phyloP scores from a whole-genome alignment of 140 eudicot species.

The Eryngium alpinum region DNA sequence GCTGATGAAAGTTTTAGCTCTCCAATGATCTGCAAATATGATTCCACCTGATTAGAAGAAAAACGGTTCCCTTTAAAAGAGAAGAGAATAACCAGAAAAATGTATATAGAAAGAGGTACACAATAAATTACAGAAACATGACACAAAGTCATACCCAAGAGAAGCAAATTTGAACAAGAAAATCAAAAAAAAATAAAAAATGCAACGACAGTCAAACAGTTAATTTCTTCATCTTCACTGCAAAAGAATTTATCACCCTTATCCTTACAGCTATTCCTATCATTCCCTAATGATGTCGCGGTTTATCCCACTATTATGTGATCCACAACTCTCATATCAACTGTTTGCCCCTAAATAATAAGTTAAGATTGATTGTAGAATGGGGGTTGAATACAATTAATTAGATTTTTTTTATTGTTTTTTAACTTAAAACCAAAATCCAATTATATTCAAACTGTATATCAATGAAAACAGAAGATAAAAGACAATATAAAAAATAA shows the following conservation, averaged over 20 bases:
- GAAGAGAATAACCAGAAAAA: not conserved
- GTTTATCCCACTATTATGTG: not conserved
- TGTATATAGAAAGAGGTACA: too few species aligned
- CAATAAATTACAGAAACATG: not conserved
- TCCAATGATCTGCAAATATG: conserved; percentile 75
- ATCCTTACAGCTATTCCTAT: not conserved
- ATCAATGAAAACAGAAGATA: too few species aligned
- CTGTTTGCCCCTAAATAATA: too few species aligned
- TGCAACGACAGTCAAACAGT: too few species aligned
- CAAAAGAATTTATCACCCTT: not conserved
- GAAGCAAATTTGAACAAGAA: not conserved
- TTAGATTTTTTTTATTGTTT: too few species aligned
- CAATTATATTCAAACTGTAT: too few species aligned
- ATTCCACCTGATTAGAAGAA: conserved; percentile 75
- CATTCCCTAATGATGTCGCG: not conserved
- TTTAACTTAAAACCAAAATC: too few species aligned
- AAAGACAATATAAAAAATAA: too few species aligned
- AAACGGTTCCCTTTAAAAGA: conserved; percentile 13
- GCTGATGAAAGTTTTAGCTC: conserved; percentile 98
- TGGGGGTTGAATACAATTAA: too few species aligned
- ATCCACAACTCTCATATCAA: not conserved
- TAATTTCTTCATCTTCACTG: too few species aligned
- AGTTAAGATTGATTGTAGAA: too few species aligned
- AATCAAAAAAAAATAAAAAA: too few species aligned
- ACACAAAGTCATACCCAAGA: not conserved